Percentiles rank a stretch among this genome's conserved stretches.
Conservation (phyloP, 352 stramenopile genomes). For the Lagenidium sp. region DNA sequence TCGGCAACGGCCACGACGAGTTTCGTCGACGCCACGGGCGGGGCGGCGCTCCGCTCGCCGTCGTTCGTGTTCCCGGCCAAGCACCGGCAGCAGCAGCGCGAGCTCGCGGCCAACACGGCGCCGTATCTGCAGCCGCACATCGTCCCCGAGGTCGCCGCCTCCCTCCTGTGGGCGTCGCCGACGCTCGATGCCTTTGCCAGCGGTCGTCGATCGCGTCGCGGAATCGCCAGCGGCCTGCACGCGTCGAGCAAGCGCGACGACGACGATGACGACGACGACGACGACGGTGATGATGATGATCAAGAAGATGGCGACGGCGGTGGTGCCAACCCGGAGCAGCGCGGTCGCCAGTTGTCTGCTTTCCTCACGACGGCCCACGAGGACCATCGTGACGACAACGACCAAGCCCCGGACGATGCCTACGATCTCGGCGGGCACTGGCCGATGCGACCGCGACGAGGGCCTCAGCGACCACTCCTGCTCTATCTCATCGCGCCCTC, state of each 20-base stretch:
- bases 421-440: no score
- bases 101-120: conserved; percentile 9
- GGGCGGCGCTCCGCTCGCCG: background rate
- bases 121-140: conserved; percentile 13
- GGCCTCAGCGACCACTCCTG: no score
- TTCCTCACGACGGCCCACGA: no score
- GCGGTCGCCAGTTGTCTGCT: no score
- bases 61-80: conserved; percentile 15
- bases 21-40: background rate
- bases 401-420: no score
- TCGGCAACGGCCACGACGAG: background rate
- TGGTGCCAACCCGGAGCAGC: no score
- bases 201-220: no score
- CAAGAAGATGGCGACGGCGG: background rate
- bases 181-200: conserved; percentile 8
- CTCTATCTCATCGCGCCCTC: no score
- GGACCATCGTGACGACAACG: no score
- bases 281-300: background rate
- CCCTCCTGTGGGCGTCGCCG: conserved; percentile 13
- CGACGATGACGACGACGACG: background rate
- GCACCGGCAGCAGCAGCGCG: conserved; percentile 13
- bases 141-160: conserved; percentile 4
- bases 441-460: no score
- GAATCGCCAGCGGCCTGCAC: conserved; percentile 2
- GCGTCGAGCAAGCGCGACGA: conserved; percentile 2